phyloP scores from a whole-genome alignment of 108 stramenopile genomes.

The Nitzschia inconspicua region DNA sequence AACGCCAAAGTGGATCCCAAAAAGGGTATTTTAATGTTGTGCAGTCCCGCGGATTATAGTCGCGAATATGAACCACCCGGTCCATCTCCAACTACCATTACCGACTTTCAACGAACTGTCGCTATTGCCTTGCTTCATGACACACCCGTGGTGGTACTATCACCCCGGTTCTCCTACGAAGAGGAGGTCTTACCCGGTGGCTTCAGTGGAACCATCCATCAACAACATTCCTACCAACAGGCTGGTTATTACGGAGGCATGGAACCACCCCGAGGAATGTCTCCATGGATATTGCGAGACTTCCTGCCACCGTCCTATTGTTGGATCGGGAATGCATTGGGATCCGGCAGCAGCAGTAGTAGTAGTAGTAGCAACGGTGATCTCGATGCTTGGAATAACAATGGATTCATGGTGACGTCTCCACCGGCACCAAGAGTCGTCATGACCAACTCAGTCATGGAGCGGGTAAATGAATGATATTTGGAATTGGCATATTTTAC shows the following conservation, averaged over 20 bases:
- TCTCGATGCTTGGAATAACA: too few relatives aligned
- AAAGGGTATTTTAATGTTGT: slow-evolving; percentile 45
- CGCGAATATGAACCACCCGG: slow-evolving; percentile 34
- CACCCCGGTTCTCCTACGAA: slow-evolving; percentile 49
- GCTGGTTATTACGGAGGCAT: slow-evolving; percentile 59
- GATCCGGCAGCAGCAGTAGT: too few relatives aligned
- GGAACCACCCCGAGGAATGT: slow-evolving; percentile 70
- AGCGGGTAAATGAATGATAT: slow-evolving; percentile 4
- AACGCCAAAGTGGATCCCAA: slow-evolving; percentile 19
- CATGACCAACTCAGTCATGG: slow-evolving; percentile 56
- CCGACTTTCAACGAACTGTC: slow-evolving; percentile 40
- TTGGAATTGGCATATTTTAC: too few relatives aligned
- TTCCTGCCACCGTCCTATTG: slow-evolving; percentile 68
- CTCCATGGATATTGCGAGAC: slow-evolving; percentile 69
- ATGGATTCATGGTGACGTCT: too few relatives aligned
- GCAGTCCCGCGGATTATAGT: slow-evolving; percentile 68
- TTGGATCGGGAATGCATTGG: slow-evolving; percentile 55
- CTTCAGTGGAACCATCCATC: slow-evolving; percentile 42
- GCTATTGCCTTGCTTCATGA: slow-evolving; percentile 43
- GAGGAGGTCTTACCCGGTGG: slow-evolving; percentile 36
- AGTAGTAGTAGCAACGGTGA: too few relatives aligned
- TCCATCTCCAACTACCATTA: slow-evolving; percentile 20
- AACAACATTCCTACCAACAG: slow-evolving; percentile 30
- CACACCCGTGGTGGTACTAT: slow-evolving; percentile 52
- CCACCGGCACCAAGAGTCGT: slow-evolving; percentile 28